Base-by-base conservation (phyloP, 768 basidiomycete species). In the Heimioporus sp. region DNA sequence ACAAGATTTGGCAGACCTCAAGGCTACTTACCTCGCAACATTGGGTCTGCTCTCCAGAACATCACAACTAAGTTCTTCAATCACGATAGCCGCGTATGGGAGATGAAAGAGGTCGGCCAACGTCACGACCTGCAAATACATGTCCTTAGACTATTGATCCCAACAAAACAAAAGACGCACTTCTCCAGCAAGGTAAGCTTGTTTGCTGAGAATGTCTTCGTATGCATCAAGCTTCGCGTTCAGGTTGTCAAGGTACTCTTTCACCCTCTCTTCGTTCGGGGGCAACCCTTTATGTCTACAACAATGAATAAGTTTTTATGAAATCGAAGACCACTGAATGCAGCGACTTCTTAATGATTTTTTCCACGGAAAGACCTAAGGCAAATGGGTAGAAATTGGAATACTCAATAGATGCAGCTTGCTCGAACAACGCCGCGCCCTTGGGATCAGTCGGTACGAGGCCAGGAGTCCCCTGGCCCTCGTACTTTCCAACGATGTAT, bases 151-250 rank as follows among this genome's bases (percentile, higher is more conserved):
- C 19, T 5, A n/a, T 20, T 35, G 8, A 7, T n/a, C 11, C 19
- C 11, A 12, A 5, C 1, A 30, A 38, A 35, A 4, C 6, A 3
- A 8, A 17, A 4, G 34, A 66, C 75, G 47, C 53, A 80, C 82
- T 55, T 81, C 69, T n/a, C 85, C 84, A 24, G 79, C 79, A 7
- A 83, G 64, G 56, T 82, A 85, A 31, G 71, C 65, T 32, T 78
- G 76, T 62, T 79, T 83, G 17, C 67, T 63, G 15, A 85, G 70
- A 36, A 86, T 79, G 15, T 55, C 59, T 10, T 85, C 76, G 54
- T 84, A 85, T 5, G 59, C 78, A 16, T 79, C 75, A 4, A 86
- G 71, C 42, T 73, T 78, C 5, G 55, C 59, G 1, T 66, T 66
- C 16, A 80, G 61, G 10, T 56, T 56, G 1, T 39, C 41, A 4